Base-by-base conservation (phyloP, 495 filamentous ascomycete species). In the Pyronema omphalodes region DNA sequence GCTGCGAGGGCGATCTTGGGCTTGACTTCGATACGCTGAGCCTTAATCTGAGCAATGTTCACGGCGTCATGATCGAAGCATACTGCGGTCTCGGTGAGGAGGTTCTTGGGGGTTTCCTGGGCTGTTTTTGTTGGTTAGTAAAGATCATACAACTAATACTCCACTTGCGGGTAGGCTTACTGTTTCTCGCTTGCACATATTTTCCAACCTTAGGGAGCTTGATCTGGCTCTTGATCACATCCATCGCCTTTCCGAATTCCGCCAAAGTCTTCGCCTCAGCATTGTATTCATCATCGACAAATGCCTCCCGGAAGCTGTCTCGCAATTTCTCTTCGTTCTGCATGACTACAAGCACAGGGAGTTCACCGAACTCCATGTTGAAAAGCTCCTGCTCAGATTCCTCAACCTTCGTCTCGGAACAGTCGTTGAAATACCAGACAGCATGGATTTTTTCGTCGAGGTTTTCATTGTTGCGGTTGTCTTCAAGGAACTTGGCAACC, bases 381-480 rank as follows among this genome's bases (percentile, higher is more conserved):
- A 52, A 59, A 34, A 59, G 51, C 29, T 45, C 44, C 35, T 58
- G 39, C 47, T 59, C 57, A 1, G 58, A 60, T 9, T 41, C n/a
- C 9, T 15, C 12, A 11, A 18, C 40, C 15, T 54, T 17, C 8
- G 11, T 3, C 35, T 52, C 34, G 7, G 23, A 41, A 35, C 46
- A 48, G 41, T 60, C 58, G 29, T 55, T 12, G 34, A 58, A 60
- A 29, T 60, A 60, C 57, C 59, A 61, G 15, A 61, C 34, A 40
- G 54, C 57, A 36, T 61, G 59, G 7, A 61, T 37, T 4, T 51
- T 23, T 3, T 39, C 49, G 23, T 29, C 23, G 23, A 29, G 23
- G 23, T 29, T 29, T 29, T 29, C 23, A 29, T 29, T 29, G 23
- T 29, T 29, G 14, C 44, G 35, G 41, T 57, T 43, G 11, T 46